Evolutionary conservation across 495 filamentous ascomycete genomes (phyloP).

Genomic region (Trichoderma gamsii): DNA sequence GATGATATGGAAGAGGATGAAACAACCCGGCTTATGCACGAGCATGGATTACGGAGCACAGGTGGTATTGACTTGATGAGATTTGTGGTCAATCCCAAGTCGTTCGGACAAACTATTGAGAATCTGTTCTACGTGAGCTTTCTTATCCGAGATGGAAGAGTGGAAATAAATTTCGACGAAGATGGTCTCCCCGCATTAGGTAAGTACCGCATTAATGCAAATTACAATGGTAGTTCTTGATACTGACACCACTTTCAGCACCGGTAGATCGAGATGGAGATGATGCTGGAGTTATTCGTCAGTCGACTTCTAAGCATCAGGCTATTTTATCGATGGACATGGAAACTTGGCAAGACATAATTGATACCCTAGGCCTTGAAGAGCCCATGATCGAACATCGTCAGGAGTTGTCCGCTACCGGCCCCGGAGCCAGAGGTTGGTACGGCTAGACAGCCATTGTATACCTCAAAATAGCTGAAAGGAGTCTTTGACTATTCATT

Average conservation of each 20-base stretch:
- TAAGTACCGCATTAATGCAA: slow-evolving; percentile 37
- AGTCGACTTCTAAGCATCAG: slow-evolving; percentile 62
- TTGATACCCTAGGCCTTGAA: slow-evolving; percentile 65
- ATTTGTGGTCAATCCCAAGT: slow-evolving; percentile 81
- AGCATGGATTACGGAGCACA: slow-evolving; percentile 51
- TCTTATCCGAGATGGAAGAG: slow-evolving; percentile 77
- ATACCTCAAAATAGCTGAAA: neutral
- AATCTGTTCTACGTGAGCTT: slow-evolving; percentile 98
- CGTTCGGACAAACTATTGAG: slow-evolving; percentile 93
- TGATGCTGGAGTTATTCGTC: slow-evolving; percentile 22
- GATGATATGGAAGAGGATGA: slow-evolving; percentile 32
- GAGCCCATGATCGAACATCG: slow-evolving; percentile 80
- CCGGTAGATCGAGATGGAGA: slow-evolving; percentile 24
- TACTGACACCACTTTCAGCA: slow-evolving; percentile 19
- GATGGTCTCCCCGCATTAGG: slow-evolving; percentile 64
- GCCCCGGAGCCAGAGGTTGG: slow-evolving; percentile 64
- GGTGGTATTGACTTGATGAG: slow-evolving; percentile 69
- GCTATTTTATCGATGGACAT: slow-evolving; percentile 81
- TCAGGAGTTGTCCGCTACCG: slow-evolving; percentile 46
- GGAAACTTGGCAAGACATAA: slow-evolving; percentile 69
- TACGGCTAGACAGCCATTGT: slow-evolving; percentile 48
- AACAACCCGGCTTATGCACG: slow-evolving; percentile 42
- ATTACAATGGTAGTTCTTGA: neutral
- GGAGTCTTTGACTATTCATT: neutral
- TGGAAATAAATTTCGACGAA: slow-evolving; percentile 59